Evolutionary conservation across 2,329 filamentous ascomycete genomes (phyloP).

Genomic region (Hypoxylon sp.): DNA sequence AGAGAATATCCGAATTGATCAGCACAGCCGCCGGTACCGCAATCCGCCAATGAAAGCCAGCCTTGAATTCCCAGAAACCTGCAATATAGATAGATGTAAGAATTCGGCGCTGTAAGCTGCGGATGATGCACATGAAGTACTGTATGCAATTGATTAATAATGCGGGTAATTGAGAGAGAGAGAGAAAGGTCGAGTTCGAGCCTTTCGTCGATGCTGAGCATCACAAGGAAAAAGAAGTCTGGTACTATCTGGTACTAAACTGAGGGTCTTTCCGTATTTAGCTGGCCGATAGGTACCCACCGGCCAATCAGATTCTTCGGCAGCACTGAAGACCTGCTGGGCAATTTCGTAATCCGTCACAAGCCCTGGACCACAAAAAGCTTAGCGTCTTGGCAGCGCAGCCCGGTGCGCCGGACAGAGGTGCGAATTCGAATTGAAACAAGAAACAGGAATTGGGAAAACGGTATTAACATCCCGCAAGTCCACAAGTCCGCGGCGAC

Average conservation of each 20-base stretch:
- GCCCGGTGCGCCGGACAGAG: slow-evolving; percentile 24
- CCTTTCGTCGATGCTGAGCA: slow-evolving; percentile 15
- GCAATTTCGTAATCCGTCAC: slow-evolving; percentile 35
- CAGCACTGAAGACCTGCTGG: slow-evolving; percentile 2
- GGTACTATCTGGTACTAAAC: slow-evolving; percentile 2
- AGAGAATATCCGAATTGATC: slow-evolving; percentile 29
- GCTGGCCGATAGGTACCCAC: slow-evolving; percentile 31
- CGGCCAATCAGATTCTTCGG: slow-evolving; percentile 30
- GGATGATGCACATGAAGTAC: slow-evolving; percentile 2
- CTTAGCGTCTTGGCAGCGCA: slow-evolving; percentile 35
- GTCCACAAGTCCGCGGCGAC: slow-evolving; percentile 15
- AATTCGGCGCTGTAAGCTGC: slow-evolving; percentile 12
- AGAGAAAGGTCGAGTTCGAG: slow-evolving; percentile 25
- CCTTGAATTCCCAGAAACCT: neutral
- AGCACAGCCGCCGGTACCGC: slow-evolving; percentile 25
- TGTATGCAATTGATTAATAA: slow-evolving; percentile 34
- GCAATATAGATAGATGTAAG: neutral
- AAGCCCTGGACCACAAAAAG: slow-evolving; percentile 26
- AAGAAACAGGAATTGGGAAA: slow-evolving; percentile 30
- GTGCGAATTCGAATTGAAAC: slow-evolving; percentile 16
- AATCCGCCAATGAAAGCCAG: slow-evolving; percentile 22
- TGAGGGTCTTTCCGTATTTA: slow-evolving; percentile 32
- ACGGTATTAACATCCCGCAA: slow-evolving; percentile 30
- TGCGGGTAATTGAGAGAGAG: slow-evolving; percentile 3
- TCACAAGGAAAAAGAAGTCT: slow-evolving; percentile 29